Conservation (phyloP, 2,329 filamentous ascomycete genomes). For the Colletotrichum paranaense region DNA sequence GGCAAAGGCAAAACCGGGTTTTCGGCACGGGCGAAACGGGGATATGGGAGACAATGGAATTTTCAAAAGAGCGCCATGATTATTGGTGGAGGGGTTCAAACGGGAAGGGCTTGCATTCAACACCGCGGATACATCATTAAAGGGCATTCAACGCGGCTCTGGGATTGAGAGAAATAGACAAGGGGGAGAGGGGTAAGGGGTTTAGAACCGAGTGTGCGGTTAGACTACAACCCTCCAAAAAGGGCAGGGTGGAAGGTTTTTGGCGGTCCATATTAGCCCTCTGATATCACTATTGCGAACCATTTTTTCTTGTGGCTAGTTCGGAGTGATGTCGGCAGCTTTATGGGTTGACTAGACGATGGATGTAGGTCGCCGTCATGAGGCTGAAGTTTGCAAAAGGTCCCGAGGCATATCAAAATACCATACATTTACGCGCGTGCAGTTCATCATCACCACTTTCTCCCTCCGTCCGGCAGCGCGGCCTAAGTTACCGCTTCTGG, state of each 20-base stretch:
- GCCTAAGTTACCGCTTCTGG: neutral
- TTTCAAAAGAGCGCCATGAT: slow-evolving; percentile 9
- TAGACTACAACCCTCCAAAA: neutral
- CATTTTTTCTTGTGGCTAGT: neutral
- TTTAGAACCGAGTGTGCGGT: neutral
- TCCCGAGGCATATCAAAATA: neutral
- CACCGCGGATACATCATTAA: neutral
- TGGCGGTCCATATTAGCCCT: neutral
- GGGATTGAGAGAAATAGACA: neutral
- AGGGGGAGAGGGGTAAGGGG: neutral
- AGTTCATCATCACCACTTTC: neutral
- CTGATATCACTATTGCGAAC: neutral
- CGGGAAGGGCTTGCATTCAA: slow-evolving; percentile 3
- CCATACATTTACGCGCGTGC: too few relatives aligned
- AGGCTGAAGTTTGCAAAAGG: neutral
- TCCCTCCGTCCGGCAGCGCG: too few relatives aligned
- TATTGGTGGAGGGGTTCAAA: neutral
- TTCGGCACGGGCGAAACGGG: neutral
- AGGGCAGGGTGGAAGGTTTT: neutral
- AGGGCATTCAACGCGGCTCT: slow-evolving; percentile 18
- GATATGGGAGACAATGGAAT: slow-evolving; percentile 10
- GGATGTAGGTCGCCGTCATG: neutral
- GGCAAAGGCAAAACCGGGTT: neutral
- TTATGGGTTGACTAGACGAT: neutral
- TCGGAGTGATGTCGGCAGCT: neutral